These are phyloP conservation scores for Aspergillus sp. DNA, from an alignment of 2,329 filamentous ascomycete species.

Conservation along the genomic window DNA sequence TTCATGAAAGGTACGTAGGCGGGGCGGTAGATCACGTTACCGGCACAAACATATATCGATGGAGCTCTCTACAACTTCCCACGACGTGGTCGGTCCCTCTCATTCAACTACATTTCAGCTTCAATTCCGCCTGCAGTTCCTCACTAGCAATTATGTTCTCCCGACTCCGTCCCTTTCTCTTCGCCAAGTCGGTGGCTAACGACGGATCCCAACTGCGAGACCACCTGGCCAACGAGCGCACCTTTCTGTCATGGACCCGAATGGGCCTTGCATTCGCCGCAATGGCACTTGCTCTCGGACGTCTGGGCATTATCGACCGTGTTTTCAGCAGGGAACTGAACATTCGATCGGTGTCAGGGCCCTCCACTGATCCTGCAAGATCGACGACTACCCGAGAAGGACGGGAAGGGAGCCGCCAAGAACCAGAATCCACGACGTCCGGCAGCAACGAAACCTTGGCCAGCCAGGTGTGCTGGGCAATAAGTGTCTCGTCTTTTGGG, in stretches of 20 bases:
- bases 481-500: conserved; percentile 27
- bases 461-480: conserved; percentile 16
- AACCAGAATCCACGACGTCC: neutral
- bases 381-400: neutral
- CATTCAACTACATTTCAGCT: too few relatives aligned
- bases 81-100: too few relatives aligned
- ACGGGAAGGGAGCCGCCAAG: neutral
- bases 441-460: neutral
- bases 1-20: too few relatives aligned
- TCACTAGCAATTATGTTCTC: conserved; percentile 2
- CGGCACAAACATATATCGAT: neutral
- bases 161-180: conserved; percentile 20
- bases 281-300: conserved; percentile 28
- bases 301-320: conserved; percentile 27
- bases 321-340: conserved; percentile 9
- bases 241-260: conserved; percentile 33
- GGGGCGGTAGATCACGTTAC: too few relatives aligned
- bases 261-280: conserved; percentile 31
- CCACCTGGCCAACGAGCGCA: conserved; percentile 33
- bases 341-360: neutral
- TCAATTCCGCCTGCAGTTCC: too few relatives aligned
- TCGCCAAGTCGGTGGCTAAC: conserved; percentile 22
- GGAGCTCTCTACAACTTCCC: too few relatives aligned
- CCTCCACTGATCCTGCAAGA: too few relatives aligned
- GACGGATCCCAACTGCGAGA: conserved; percentile 30